These are phyloP conservation scores for Sanghuangporus sanghuang DNA, from an alignment of 1,284 basidiomycete species.

Conservation along the genomic window DNA sequence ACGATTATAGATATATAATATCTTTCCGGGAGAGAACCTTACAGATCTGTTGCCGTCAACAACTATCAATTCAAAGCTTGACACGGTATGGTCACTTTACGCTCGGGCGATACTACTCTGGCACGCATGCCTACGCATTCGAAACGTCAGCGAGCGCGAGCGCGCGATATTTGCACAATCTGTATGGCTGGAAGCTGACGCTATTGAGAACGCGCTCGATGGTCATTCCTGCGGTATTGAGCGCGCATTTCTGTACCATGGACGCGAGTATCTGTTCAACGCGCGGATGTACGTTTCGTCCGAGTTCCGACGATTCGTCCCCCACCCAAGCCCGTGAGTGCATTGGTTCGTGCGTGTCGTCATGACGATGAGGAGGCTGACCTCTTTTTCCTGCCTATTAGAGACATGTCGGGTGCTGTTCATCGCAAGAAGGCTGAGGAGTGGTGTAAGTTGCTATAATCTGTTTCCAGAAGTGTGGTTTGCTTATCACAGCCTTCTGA, in stretches of 20 bases:
- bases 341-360: conserved; percentile 2
- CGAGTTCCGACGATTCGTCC: conserved; percentile 62
- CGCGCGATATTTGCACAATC: conserved; percentile 58
- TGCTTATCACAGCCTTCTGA: conserved; percentile 8
- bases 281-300: conserved; percentile 66
- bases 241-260: conserved; percentile 59
- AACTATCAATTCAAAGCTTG: conserved; percentile 40
- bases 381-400: conserved; percentile 21
- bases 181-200: conserved; percentile 69
- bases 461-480: not conserved
- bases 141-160: conserved; percentile 39
- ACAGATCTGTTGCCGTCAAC: conserved; percentile 29
- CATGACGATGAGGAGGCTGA: not conserved
- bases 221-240: conserved; percentile 63
- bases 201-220: conserved; percentile 56
- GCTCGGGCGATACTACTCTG: conserved; percentile 65
- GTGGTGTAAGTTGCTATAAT: conserved; percentile 52
- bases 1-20: conserved; percentile 48
- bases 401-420: conserved; percentile 45
- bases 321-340: conserved; percentile 53
- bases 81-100: conserved; percentile 69
- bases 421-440: conserved; percentile 63
- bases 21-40: conserved; percentile 66
- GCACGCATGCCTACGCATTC: conserved; percentile 64
- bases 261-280: conserved; percentile 70